Evolutionary conservation across 1,284 basidiomycete genomes (phyloP).

Genomic region (Moesziomyces sp.): DNA sequence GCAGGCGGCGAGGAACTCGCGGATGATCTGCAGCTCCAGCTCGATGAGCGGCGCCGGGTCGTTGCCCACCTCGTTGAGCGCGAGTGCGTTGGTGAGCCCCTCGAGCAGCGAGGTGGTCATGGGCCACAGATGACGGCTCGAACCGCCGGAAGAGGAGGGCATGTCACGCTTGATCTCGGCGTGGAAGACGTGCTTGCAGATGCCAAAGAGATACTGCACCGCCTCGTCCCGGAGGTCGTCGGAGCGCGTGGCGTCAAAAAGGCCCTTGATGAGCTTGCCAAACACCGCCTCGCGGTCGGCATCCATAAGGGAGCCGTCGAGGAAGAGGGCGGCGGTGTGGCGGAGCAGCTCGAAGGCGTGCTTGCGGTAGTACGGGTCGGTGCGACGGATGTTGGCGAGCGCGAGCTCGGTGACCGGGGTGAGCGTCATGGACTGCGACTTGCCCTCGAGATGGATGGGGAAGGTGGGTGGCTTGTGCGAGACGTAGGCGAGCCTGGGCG

Average conservation of each 20-base stretch:
- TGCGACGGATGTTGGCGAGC: slow-evolving; percentile 75
- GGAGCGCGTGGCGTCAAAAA: slow-evolving; percentile 81
- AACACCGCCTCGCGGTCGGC: slow-evolving; percentile 82
- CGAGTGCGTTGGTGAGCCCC: slow-evolving; percentile 57
- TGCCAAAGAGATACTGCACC: slow-evolving; percentile 75
- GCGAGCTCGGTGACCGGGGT: slow-evolving; percentile 80
- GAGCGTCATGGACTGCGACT: slow-evolving; percentile 76
- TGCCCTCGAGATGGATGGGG: slow-evolving; percentile 48
- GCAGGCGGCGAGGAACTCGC: slow-evolving; percentile 51
- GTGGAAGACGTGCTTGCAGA: slow-evolving; percentile 77
- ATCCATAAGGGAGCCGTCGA: slow-evolving; percentile 73
- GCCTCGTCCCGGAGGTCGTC: slow-evolving; percentile 79
- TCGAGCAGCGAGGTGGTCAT: slow-evolving; percentile 68
- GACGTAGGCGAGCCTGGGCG: slow-evolving; percentile 79
- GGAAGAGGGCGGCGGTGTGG: slow-evolving; percentile 77
- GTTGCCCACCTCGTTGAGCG: slow-evolving; percentile 53
- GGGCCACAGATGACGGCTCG: slow-evolving; percentile 73
- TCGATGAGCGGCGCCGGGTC: slow-evolving; percentile 64
- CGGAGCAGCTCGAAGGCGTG: slow-evolving; percentile 85
- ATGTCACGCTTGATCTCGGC: slow-evolving; percentile 68
- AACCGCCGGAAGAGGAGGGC: slow-evolving; percentile 69
- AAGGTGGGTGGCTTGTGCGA: slow-evolving; percentile 43
- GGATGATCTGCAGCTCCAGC: slow-evolving; percentile 57
- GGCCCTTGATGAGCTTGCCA: slow-evolving; percentile 75
- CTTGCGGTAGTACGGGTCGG: slow-evolving; percentile 75